Percentiles rank a stretch among this genome's conserved stretches.
Evolutionary conservation across 1,284 basidiomycete genomes (phyloP).

Genomic region (Vanrija humicola): DNA sequence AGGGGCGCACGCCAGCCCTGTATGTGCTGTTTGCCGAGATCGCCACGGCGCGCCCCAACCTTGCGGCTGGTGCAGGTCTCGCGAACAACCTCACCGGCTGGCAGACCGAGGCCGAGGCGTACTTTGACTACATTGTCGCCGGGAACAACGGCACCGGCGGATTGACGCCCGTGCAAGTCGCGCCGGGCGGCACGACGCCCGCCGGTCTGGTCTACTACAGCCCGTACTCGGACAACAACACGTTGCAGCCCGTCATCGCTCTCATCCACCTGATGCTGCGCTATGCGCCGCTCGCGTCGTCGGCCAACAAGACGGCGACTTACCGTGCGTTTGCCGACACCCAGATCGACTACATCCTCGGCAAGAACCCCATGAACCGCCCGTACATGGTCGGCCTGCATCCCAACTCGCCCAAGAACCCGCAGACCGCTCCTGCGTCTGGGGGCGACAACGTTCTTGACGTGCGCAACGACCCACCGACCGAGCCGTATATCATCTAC

Average conservation of each 20-base stretch:
- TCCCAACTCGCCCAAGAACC: constrained; percentile 81
- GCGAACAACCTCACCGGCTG: constrained; percentile 59
- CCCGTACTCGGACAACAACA: constrained; percentile 71
- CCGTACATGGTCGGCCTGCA: constrained; percentile 65
- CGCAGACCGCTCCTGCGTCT: constrained; percentile 78
- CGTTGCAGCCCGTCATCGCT: constrained; percentile 80
- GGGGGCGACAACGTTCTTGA: constrained; percentile 62
- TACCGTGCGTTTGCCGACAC: constrained; percentile 49
- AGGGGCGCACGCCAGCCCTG: constrained; percentile 70
- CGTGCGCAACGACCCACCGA: constrained; percentile 67
- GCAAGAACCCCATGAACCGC: constrained; percentile 74
- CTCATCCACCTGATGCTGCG: constrained; percentile 72
- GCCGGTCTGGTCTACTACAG: constrained; percentile 74
- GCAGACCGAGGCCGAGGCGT: constrained; percentile 66
- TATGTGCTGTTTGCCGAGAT: constrained; percentile 62
- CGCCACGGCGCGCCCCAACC: constrained; percentile 51
- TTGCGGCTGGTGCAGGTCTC: constrained; percentile 57
- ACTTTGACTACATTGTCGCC: constrained; percentile 67
- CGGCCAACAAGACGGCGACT: constrained; percentile 55
- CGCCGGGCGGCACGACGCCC: constrained; percentile 51
- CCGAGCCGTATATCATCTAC: constrained; percentile 71
- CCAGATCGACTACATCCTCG: constrained; percentile 76
- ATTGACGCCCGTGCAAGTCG: too few relatives aligned
- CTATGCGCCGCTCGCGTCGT: constrained; percentile 69
- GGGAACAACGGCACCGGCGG: constrained; percentile 52